Base-by-base conservation (phyloP, 2,329 filamentous ascomycete species). In the Stagonosporopsis chrysanthemi region DNA sequence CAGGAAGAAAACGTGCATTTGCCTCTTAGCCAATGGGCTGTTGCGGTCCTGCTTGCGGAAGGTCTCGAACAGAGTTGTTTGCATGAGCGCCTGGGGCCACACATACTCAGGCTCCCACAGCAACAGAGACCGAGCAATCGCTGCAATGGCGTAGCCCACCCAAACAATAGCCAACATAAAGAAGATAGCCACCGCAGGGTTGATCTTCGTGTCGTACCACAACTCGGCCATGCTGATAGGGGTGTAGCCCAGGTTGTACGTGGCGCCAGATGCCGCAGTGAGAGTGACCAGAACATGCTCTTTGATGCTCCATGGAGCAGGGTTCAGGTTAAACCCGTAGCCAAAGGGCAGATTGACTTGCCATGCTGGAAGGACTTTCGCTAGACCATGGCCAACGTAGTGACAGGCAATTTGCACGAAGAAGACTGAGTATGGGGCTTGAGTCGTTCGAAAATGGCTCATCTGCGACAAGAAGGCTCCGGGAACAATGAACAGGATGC, bases 81-180 rank as follows among this genome's bases (percentile, higher is more conserved):
- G 84, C 80, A 81, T 79, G 70, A 81, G 64, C 58, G 82, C 81
- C 65, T 83, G 76, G 5, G 78, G 83, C 82, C 83, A 67, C 3
- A 81, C 78, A 56, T 83, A 85, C 41, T 83, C 78, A 0, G 84
- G 84, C 58, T 87, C 85, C 61, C 85, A 85, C 17, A 87, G 75
- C 9, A 87, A 70, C 23, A 87, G 80, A 56, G 86, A 81, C 3
- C 84, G 78, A 6, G 84, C 84, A 46, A 86, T 76, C 0, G 84
- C 84, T 2, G 84, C 84, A 66, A 84, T 86, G 0, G 82, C 82
- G 61, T 87, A 87, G 11, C 85, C 84, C 0, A 81, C 82, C 75
- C 82, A 85, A 0, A 85, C 83, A 31, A 84, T 84, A 0, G 81
- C 77, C 76, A 81, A 80, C 84, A 87, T 87, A 73, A 87, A 87